These are phyloP conservation scores for Monilinia aucupariae DNA, from an alignment of 2,329 filamentous ascomycete genomes.

Conservation along the genomic window DNA sequence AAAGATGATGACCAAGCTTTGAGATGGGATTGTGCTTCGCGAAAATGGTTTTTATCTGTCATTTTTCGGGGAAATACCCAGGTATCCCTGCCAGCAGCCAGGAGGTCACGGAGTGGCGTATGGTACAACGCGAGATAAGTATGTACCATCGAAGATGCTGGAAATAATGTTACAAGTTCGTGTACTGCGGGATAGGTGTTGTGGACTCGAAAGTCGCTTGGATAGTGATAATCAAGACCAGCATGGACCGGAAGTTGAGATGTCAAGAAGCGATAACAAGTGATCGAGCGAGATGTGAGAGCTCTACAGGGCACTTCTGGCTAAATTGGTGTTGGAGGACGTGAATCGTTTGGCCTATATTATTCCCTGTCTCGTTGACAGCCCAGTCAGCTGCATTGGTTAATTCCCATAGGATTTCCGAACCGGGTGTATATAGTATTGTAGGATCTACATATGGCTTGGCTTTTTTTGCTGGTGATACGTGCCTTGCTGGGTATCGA, in stretches of 20 bases:
- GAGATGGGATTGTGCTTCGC: conserved; percentile 44
- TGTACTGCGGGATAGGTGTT: conserved; percentile 17
- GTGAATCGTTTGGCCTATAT: conserved; percentile 20
- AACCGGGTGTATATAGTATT: conserved; percentile 31
- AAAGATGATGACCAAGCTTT: conserved; percentile 43
- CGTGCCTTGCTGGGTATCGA: conserved; percentile 51
- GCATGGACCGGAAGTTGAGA: conserved; percentile 27
- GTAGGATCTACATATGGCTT: conserved; percentile 13
- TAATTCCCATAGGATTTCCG: conserved; percentile 47
- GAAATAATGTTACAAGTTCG: conserved; percentile 39
- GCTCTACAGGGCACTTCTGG: conserved; percentile 14
- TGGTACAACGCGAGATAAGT: conserved; percentile 53
- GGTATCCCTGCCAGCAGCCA: conserved; percentile 53
- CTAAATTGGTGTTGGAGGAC: conserved; percentile 19
- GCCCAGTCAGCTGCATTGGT: conserved; percentile 44
- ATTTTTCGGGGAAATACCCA: conserved; percentile 55
- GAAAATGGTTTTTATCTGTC: conserved; percentile 40
- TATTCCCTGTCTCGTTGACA: conserved; percentile 18
- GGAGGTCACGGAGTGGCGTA: conserved; percentile 52
- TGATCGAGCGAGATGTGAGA: conserved; percentile 25
- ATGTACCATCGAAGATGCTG: conserved; percentile 43
- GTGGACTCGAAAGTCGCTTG: conserved; percentile 18
- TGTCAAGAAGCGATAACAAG: conserved; percentile 28
- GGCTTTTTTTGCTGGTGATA: conserved; percentile 40
- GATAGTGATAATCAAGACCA: conserved; percentile 33